Evolutionary conservation across 768 basidiomycete genomes (phyloP), one percentile per base, ranked within the genome.

Genomic region (Udeniomyces megalosporus): DNA sequence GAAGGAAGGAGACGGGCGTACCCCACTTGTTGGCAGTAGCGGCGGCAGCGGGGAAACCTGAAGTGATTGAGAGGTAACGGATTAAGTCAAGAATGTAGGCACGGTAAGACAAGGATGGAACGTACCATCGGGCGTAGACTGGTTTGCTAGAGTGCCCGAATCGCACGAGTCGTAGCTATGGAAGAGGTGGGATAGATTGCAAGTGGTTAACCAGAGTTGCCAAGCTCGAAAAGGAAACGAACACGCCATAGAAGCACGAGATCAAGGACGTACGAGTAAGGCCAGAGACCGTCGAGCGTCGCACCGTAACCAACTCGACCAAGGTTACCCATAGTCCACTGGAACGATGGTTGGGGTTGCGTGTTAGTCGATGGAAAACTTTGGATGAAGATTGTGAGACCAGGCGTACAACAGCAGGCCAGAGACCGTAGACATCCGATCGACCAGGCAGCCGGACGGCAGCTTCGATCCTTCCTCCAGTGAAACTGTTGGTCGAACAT

Each of bases 11-110:
- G 74, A 12, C 76, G 78, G 59, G 76, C 77, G 51, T 79, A 74
- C 26, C 70, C 68, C 2, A 76, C 69, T 26, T 60, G 42, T 42
- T 42, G 54, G 78, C 77, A 15, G 75, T 74, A 7, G 78, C 75
- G 5, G 87, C 84, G 3, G 83, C 79, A 14, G 68, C 61, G 1
- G 91, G 91, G 0, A 70, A 69, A 4, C 70, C 83, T 84, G 79
- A 44, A 82, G 54, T 0, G 88, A 75, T 72, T 96, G 92, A 73
- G n/a, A 80, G 77, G 1, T 89, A 90, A n/a, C 92, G 93, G n/a
- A 91, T 77, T 70, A 3, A 8, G 20, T 11, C 7, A n/a, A n/a
- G 48, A 1, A 14, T n/a, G 24, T n/a, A n/a, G n/a, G n/a, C n/a
- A n/a, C n/a, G n/a, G n/a, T n/a, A n/a, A 49, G n/a, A 28, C n/a